Conservation (phyloP, 495 filamentous ascomycete species). For the Tuber aestivum region DNA sequence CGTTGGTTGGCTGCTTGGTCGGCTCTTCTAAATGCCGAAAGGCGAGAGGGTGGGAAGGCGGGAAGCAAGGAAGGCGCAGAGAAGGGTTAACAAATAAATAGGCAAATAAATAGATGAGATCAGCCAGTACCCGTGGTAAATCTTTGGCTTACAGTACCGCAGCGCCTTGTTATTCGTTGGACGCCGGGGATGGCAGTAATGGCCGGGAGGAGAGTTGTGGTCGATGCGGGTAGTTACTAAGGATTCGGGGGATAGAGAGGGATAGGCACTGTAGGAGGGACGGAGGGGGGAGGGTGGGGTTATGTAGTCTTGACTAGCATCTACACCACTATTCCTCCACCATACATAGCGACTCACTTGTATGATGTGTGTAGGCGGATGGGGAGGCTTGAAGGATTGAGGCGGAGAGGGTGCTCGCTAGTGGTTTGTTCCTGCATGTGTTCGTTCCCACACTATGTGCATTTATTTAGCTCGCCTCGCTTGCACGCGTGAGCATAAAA, state of each 20-base stretch:
- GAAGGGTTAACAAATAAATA: neutral
- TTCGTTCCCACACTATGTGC: neutral
- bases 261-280: neutral
- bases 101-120: neutral
- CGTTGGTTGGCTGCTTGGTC: neutral
- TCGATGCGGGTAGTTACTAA: neutral
- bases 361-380: neutral
- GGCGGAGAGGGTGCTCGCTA: neutral
- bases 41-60: neutral
- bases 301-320: neutral
- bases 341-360: neutral
- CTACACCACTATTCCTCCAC: neutral
- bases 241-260: neutral
- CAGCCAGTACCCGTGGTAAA: neutral
- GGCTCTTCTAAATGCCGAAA: neutral
- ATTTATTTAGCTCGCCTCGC: neutral
- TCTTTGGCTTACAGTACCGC: neutral
- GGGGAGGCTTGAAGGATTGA: neutral
- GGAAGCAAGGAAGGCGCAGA: neutral
- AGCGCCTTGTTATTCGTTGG: neutral
- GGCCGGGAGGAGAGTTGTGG: neutral
- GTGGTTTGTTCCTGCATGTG: neutral
- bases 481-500: neutral
- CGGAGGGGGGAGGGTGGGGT: neutral
- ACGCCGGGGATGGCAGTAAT: neutral